phyloP scores from a whole-genome alignment of 257 asterid genomes.

The Solanum peruvianum region DNA sequence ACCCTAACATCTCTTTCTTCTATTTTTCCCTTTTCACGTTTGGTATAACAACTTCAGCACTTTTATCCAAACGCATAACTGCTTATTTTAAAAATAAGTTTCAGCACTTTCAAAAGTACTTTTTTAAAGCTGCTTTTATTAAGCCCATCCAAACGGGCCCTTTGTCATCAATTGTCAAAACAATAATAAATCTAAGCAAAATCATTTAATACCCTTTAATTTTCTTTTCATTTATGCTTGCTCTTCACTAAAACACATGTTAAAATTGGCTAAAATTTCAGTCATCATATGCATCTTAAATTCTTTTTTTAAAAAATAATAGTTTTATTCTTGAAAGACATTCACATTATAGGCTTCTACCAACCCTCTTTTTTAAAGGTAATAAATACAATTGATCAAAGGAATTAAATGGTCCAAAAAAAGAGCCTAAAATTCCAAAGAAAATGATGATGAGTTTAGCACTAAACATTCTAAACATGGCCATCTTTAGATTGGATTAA shows the following conservation, averaged over 20 bases:
- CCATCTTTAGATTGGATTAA: neutral
- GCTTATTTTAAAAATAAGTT: no score
- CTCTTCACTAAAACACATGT: neutral
- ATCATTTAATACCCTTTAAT: neutral
- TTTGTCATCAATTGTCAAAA: neutral
- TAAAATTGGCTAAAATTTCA: neutral
- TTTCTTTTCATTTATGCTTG: neutral
- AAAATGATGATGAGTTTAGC: slow-evolving; percentile 16
- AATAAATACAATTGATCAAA: neutral
- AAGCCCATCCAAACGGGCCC: no score
- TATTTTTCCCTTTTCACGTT: no score
- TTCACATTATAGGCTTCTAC: neutral
- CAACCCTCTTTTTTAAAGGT: neutral
- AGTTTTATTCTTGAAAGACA: neutral
- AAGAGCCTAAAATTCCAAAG: neutral
- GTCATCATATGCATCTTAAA: neutral
- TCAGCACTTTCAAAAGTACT: no score
- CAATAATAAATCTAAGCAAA: neutral
- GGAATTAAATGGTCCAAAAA: neutral
- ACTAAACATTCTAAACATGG: neutral
- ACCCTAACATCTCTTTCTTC: no score
- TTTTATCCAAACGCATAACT: no score
- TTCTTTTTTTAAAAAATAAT: neutral
- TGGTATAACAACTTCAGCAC: no score
- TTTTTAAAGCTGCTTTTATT: no score